Evolutionary conservation across 306 rosid species (phyloP).

Genomic region (Cyclanthera cordifolia): DNA sequence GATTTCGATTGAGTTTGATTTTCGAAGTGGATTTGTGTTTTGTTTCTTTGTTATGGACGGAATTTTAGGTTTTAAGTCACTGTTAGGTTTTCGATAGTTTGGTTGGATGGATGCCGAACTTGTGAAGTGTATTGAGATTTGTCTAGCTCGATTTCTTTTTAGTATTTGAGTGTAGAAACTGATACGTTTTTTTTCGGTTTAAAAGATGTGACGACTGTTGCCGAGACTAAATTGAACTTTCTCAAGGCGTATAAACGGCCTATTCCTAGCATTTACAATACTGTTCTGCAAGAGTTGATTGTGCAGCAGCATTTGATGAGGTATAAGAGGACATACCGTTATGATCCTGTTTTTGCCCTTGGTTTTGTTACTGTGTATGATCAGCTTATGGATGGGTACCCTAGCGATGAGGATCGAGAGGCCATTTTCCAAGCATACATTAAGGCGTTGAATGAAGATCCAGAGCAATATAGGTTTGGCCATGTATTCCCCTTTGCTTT

Average conservation of each 20-base stretch:
- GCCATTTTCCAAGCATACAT: slow-evolving; percentile 84
- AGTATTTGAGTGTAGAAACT: background rate
- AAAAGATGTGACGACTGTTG: slow-evolving; percentile 65
- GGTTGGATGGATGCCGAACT: background rate
- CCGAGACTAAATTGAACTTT: slow-evolving; percentile 76
- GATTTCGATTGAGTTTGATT: background rate
- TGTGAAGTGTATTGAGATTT: background rate
- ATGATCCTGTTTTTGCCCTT: slow-evolving; percentile 87
- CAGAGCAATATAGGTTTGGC: slow-evolving; percentile 71
- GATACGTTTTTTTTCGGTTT: slow-evolving; percentile 20
- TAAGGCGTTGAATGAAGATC: slow-evolving; percentile 71
- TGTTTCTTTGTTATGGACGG: background rate
- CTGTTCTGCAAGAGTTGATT: slow-evolving; percentile 81
- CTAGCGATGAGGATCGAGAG: slow-evolving; percentile 71
- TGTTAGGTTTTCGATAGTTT: background rate
- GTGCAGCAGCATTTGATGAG: slow-evolving; percentile 91
- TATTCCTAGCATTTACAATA: slow-evolving; percentile 82
- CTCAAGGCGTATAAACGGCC: slow-evolving; percentile 81
- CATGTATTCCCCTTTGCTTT: slow-evolving; percentile 15
- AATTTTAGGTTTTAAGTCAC: background rate
- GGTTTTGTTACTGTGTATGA: slow-evolving; percentile 91
- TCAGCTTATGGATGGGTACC: slow-evolving; percentile 96
- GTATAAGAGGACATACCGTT: slow-evolving; percentile 70
- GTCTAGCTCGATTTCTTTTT: background rate
- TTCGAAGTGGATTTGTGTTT: background rate